Conservation (phyloP, 2,329 filamentous ascomycete genomes). For the Trichoderma koningii region DNA sequence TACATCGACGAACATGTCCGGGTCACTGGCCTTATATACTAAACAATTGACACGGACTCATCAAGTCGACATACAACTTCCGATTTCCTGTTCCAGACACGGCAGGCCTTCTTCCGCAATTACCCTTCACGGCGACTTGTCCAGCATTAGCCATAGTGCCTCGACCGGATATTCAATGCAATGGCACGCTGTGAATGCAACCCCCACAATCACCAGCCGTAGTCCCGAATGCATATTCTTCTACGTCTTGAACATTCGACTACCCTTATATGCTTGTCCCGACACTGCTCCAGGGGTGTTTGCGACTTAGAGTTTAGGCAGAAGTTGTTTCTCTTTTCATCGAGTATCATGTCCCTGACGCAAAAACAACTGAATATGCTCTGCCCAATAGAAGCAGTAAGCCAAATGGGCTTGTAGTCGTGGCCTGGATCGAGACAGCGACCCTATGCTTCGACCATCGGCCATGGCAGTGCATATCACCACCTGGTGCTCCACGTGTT, state of each 20-base stretch:
- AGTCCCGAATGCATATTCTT: neutral
- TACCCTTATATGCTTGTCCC: neutral
- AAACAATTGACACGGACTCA: neutral
- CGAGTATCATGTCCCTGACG: neutral
- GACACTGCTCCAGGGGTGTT: neutral
- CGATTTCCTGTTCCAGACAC: neutral
- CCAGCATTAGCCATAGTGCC: neutral
- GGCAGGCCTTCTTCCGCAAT: conserved; percentile 7
- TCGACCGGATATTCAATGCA: conserved; percentile 1
- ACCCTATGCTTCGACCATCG: neutral
- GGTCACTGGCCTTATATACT: neutral
- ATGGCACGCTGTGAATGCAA: neutral
- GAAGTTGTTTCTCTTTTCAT: neutral
- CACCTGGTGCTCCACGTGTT: neutral
- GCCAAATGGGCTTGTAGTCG: neutral
- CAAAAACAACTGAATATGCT: neutral
- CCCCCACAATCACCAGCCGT: neutral
- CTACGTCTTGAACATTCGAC: neutral
- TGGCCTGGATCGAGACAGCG: neutral
- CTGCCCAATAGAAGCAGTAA: neutral
- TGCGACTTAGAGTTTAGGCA: conserved; percentile 1
- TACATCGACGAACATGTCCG: neutral
- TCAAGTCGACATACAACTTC: neutral
- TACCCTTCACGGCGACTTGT: neutral
- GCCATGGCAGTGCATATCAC: neutral